phyloP scores from a whole-genome alignment of 2,329 filamentous ascomycete genomes.

The Volutella citrinella region DNA sequence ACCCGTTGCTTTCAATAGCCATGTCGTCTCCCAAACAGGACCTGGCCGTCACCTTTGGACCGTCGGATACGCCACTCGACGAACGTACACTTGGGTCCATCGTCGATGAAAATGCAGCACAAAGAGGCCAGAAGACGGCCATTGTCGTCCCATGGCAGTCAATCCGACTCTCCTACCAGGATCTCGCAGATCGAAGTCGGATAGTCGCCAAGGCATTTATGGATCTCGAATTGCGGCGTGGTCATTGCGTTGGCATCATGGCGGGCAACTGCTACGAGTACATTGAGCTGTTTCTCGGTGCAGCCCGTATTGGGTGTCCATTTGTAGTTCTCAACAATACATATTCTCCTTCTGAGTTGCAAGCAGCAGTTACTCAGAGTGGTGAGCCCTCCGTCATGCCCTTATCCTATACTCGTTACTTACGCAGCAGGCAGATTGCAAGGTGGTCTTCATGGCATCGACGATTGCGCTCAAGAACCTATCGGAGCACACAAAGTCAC shows the following conservation, averaged over 20 bases:
- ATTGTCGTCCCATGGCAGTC: slow-evolving; percentile 12
- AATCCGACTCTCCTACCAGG: slow-evolving; percentile 5
- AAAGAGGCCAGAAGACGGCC: slow-evolving; percentile 4
- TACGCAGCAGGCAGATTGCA: slow-evolving; percentile 4
- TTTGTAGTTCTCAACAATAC: slow-evolving; percentile 16
- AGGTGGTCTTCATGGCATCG: slow-evolving; percentile 6
- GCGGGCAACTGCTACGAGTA: slow-evolving; percentile 16
- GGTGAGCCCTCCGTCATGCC: too few relatives aligned
- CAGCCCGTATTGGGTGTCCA: slow-evolving; percentile 9
- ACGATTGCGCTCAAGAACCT: too few relatives aligned
- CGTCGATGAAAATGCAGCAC: slow-evolving; percentile 5
- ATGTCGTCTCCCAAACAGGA: neutral
- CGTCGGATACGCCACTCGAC: too few relatives aligned
- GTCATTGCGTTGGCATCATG: slow-evolving; percentile 12
- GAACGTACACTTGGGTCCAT: slow-evolving; percentile 4
- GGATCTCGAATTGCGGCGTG: slow-evolving; percentile 4
- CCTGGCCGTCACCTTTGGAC: slow-evolving; percentile 5
- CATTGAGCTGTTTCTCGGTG: slow-evolving; percentile 13
- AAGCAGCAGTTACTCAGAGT: slow-evolving; percentile 4
- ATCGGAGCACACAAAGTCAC: too few relatives aligned
- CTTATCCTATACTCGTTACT: too few relatives aligned
- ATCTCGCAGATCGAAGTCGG: slow-evolving; percentile 9
- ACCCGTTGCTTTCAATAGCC: too few relatives aligned
- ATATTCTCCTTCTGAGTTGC: slow-evolving; percentile 7
- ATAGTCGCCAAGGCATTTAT: slow-evolving; percentile 13